Conservation (phyloP, 139 green algal species). For the Picochlorum sp. region DNA sequence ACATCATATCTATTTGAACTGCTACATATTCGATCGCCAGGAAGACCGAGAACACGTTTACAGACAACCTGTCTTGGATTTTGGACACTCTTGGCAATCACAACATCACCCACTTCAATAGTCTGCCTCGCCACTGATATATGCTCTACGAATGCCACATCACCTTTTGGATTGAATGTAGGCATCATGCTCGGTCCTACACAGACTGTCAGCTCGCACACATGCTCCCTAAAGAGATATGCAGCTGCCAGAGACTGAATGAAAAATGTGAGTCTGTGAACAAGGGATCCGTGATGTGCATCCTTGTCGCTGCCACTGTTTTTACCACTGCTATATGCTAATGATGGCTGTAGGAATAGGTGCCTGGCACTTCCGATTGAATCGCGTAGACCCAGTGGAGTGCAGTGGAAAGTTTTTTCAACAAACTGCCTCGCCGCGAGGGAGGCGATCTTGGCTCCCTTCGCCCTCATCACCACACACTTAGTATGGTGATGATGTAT, state of each 20-base stretch:
- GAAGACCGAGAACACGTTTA: conserved; percentile 62
- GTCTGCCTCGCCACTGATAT: conserved; percentile 20
- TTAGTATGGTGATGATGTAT: too few relatives aligned
- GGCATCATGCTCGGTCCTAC: conserved; percentile 72
- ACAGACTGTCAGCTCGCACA: conserved; percentile 50
- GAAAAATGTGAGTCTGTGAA: conserved; percentile 10
- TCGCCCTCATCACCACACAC: too few relatives aligned
- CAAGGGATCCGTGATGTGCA: neutral
- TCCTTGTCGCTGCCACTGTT: too few relatives aligned
- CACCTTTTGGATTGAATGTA: conserved; percentile 64
- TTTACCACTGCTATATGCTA: neutral
- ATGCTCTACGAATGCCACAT: conserved; percentile 63
- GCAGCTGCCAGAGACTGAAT: conserved; percentile 15
- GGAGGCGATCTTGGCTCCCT: too few relatives aligned
- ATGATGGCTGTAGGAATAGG: too few relatives aligned
- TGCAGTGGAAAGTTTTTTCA: too few relatives aligned
- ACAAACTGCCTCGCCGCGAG: too few relatives aligned
- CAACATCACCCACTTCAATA: conserved; percentile 48
- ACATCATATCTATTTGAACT: too few relatives aligned
- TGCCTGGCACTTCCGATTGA: too few relatives aligned
- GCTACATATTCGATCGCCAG: conserved; percentile 30
- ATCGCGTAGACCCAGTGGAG: too few relatives aligned
- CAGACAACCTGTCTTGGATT: conserved; percentile 61
- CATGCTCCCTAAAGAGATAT: conserved; percentile 41
- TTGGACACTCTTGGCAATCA: conserved; percentile 52